Conservation (phyloP, 331 rosid species). For the Malus hybrid region DNA sequence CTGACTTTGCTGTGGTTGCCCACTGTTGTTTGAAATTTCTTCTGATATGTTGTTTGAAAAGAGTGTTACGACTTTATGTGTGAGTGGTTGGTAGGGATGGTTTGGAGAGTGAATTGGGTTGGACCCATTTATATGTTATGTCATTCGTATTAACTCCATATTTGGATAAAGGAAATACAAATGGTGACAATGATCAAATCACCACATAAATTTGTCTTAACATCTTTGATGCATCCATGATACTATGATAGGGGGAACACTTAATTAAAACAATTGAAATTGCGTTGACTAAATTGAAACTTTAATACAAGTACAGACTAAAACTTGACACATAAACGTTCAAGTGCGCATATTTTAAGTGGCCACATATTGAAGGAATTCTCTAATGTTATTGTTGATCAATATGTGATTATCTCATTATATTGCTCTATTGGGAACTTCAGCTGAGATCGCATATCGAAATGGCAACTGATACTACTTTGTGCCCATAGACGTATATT, state of each 20-base stretch:
- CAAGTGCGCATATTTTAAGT: background rate
- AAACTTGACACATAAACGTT: background rate
- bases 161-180: background rate
- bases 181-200: background rate
- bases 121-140: background rate
- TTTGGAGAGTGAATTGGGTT: background rate
- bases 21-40: background rate
- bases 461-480: background rate
- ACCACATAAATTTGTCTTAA: background rate
- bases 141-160: background rate
- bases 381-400: background rate
- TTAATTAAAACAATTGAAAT: too few relatives aligned
- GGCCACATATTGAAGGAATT: background rate
- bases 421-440: background rate
- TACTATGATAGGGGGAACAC: too few relatives aligned
- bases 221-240: too few relatives aligned
- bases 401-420: background rate
- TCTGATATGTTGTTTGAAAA: background rate
- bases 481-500: background rate
- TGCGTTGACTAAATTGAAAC: background rate
- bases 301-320: background rate
- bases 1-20: background rate
- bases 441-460: background rate
- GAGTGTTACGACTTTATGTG: background rate
- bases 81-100: background rate